phyloP scores from a whole-genome alignment of 345 rosid genomes.

The Corchorus olitorius region DNA sequence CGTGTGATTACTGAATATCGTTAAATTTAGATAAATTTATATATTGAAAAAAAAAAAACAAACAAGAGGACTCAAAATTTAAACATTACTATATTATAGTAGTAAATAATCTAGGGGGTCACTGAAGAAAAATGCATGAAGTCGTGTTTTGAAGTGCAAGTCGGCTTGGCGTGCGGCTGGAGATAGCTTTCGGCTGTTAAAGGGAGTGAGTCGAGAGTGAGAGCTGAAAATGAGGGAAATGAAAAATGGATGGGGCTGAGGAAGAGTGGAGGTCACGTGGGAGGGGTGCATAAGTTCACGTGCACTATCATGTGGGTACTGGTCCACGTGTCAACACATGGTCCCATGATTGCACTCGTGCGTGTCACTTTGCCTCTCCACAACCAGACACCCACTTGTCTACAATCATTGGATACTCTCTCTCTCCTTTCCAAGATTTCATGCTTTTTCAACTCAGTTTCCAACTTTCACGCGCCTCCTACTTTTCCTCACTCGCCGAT shows the following conservation, averaged over 20 bases:
- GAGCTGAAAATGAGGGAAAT: not conserved
- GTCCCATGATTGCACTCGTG: conserved; percentile 36
- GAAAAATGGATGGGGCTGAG: not conserved
- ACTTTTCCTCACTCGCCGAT: not conserved
- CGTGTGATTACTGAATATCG: too few relatives aligned
- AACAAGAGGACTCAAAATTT: too few relatives aligned
- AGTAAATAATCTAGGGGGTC: too few relatives aligned
- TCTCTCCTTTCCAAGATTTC: conserved; percentile 7
- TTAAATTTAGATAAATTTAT: too few relatives aligned
- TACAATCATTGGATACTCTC: conserved; percentile 45
- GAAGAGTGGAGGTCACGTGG: conserved; percentile 37
- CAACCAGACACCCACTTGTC: conserved; percentile 37
- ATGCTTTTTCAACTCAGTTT: not conserved
- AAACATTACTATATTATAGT: too few relatives aligned
- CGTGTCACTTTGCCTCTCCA: conserved; percentile 38
- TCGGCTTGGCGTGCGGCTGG: not conserved
- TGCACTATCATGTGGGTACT: conserved; percentile 25
- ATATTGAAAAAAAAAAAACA: too few relatives aligned
- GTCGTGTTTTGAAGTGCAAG: not conserved
- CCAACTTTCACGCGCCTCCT: conserved; percentile 8
- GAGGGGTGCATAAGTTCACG: conserved; percentile 27
- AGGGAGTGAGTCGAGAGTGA: not conserved
- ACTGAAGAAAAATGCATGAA: too few relatives aligned
- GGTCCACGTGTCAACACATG: conserved; percentile 26
- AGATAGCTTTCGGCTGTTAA: too few relatives aligned